Percentiles rank a stretch among this genome's conserved stretches.
Evolutionary conservation across 192 early-diverging fungal genomes (phyloP).

Genomic region (Geranomyces michiganensis): DNA sequence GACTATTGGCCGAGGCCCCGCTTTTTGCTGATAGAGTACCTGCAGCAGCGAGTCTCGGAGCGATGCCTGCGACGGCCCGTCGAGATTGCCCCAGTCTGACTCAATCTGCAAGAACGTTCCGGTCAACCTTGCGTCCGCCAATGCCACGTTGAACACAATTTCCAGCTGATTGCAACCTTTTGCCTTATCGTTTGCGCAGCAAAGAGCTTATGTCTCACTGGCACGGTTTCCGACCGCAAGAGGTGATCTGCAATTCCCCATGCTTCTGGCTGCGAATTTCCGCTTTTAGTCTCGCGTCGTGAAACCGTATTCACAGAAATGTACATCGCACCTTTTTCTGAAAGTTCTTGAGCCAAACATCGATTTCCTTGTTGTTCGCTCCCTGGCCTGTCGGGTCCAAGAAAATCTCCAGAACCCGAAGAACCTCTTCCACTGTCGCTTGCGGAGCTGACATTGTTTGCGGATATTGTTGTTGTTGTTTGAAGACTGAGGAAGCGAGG

Average conservation of each 20-base stretch:
- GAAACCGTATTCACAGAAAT: background rate
- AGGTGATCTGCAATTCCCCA: conserved; percentile 83
- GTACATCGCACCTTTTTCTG: conserved; percentile 75
- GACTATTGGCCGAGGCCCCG: conserved; percentile 66
- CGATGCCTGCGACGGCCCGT: conserved; percentile 57
- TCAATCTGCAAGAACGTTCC: conserved; percentile 58
- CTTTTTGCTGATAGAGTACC: conserved; percentile 60
- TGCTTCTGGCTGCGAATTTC: conserved; percentile 64
- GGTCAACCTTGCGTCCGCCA: no score
- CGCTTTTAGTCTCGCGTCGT: background rate
- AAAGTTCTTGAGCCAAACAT: conserved; percentile 80
- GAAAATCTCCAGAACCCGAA: conserved; percentile 29
- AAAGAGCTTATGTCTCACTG: conserved; percentile 74
- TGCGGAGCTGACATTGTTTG: no score
- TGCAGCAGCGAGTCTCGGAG: conserved; percentile 80
- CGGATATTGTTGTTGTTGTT: no score
- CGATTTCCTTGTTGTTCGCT: conserved; percentile 49
- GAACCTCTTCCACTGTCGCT: conserved; percentile 28
- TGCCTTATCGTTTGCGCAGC: conserved; percentile 91
- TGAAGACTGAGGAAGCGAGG: no score
- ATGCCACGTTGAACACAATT: no score
- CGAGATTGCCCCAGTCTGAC: conserved; percentile 77
- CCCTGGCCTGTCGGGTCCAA: background rate
- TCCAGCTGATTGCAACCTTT: conserved; percentile 57
- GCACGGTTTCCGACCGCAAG: conserved; percentile 58